Evolutionary conservation across 148 eudicot species (phyloP).

Genomic region (Amaranthus hypochondriacus): DNA sequence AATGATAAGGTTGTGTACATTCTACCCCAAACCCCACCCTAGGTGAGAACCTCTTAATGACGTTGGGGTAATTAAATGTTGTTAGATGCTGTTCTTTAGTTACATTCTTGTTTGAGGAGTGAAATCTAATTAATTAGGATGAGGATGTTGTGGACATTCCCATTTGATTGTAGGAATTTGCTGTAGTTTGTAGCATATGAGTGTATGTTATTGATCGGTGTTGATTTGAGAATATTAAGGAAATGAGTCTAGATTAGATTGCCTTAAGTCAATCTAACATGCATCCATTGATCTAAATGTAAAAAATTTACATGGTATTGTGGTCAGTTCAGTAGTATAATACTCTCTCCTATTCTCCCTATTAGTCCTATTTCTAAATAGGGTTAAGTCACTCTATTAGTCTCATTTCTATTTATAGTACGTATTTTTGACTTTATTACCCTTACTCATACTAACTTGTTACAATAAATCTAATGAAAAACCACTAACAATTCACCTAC

Average conservation of each 20-base stretch:
- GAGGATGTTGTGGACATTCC: background rate
- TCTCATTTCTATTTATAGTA: no score
- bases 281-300: background rate
- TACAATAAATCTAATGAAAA: no score
- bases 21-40: no score
- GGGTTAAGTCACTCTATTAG: no score
- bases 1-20: no score
- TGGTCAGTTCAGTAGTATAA: background rate
- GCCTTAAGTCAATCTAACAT: background rate
- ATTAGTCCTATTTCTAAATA: no score
- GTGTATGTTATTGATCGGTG: background rate
- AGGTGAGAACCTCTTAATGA: no score
- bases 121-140: background rate
- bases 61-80: no score
- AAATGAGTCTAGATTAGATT: background rate
- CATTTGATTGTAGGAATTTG: background rate
- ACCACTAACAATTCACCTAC: no score
- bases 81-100: background rate
- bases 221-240: background rate
- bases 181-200: background rate
- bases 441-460: no score
- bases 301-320: background rate
- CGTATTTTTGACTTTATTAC: no score
- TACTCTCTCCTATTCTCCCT: no score
- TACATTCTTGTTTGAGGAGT: background rate